Evolutionary conservation across 106 monocot genomes (phyloP), one percentile per base, ranked within the genome.

Genomic region (Posidonia australis): DNA sequence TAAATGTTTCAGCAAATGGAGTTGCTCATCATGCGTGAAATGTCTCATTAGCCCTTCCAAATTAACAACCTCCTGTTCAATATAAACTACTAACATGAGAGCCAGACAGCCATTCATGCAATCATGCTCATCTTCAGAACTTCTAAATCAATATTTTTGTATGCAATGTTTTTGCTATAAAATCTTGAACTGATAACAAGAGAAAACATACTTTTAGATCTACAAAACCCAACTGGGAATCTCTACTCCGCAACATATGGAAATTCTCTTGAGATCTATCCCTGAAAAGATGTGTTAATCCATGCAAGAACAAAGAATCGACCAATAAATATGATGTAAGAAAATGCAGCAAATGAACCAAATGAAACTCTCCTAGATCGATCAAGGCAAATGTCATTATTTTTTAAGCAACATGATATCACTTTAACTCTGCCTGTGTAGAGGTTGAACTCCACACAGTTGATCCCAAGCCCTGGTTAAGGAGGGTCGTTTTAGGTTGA

Each of bases 11-110:
- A 81, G 66, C 76, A 93, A 68, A 48, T 56, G 66, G 42, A 78
- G 76, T 59, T 75, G 86, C 48, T 93, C 93, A 48, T 93, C 86
- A 64, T 53, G 28, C 13, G 89, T 81, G 44, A 86, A 29, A 54
- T 69, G 60, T 41, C 66, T 82, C 72, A 82, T 66, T 32, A 88
- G 84, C 22, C 56, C 72, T 31, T 83, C 82, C 26, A 76, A 75
- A 66, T 65, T 82, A 68, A 84, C 70, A 62, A 93, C 51, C 62
- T 79, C 83, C 93, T 92, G 21, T 30, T 36, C 25, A 49, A 31
- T 26, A 64, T 26, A 16, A 5, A 64, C 12, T 42, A 64, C 23
- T 64, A 9, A 32, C 46, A 46, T 46, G 46, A 46, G 12, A 64
- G 64, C 64, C 2, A 36, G 36, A 7, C 36, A 36, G 36, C 36